phyloP scores from a whole-genome alignment of 2,329 filamentous ascomycete genomes.

The Elsinoe fawcettii region DNA sequence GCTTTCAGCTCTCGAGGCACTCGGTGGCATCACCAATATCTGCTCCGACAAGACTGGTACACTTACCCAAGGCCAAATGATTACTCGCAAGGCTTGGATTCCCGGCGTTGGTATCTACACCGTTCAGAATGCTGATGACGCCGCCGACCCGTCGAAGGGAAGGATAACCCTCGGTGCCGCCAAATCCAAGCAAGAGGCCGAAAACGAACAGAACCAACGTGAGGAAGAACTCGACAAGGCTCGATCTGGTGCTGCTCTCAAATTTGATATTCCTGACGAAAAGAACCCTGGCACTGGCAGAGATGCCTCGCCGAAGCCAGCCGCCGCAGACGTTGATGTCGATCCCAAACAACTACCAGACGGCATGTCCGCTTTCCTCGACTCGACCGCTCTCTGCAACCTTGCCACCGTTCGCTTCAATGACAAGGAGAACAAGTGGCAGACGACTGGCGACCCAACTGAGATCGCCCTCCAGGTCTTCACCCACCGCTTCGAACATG shows the following conservation, averaged over 20 bases:
- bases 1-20: conserved; percentile 55
- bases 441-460: conserved; percentile 60
- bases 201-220: background rate
- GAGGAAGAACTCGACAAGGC: conserved; percentile 10
- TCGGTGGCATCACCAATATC: conserved; percentile 58
- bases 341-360: conserved; percentile 11
- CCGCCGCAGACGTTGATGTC: conserved; percentile 11
- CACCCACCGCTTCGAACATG: conserved; percentile 51
- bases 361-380: conserved; percentile 42
- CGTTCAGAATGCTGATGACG: conserved; percentile 48
- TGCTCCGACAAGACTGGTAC: conserved; percentile 65
- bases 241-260: conserved; percentile 4
- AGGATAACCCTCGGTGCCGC: conserved; percentile 40
- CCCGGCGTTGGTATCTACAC: conserved; percentile 51
- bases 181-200: conserved; percentile 8
- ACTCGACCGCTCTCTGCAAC: conserved; percentile 58
- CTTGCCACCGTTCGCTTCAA: conserved; percentile 53
- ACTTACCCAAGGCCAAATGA: conserved; percentile 48
- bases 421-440: conserved; percentile 47
- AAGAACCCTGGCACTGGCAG: conserved; percentile 10
- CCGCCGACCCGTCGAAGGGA: conserved; percentile 53
- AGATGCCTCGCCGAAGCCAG: background rate
- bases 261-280: conserved; percentile 7
- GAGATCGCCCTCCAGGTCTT: conserved; percentile 72
- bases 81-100: conserved; percentile 53